Evolutionary conservation across 352 stramenopile species (phyloP).

Genomic region (Phytophthora colocasiae): DNA sequence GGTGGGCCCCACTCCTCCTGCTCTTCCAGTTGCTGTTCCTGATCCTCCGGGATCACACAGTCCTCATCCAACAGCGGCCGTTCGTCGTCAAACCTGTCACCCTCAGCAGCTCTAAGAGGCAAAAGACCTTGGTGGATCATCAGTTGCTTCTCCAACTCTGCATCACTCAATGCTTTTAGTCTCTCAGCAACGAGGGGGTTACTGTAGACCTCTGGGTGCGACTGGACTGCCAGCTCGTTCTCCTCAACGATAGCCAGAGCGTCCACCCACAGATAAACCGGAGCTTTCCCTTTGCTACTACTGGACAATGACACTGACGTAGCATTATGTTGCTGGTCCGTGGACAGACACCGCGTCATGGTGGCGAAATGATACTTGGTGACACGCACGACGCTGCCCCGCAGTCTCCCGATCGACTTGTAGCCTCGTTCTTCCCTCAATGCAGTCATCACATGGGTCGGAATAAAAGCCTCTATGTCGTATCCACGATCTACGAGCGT

Average conservation of each 20-base stretch:
- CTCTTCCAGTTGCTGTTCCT: slow-evolving; percentile 57
- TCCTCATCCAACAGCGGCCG: slow-evolving; percentile 65
- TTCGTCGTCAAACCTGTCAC: slow-evolving; percentile 43
- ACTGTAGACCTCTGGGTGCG: slow-evolving; percentile 37
- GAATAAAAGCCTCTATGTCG: slow-evolving; percentile 61
- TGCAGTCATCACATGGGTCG: slow-evolving; percentile 22
- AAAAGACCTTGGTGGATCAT: slow-evolving; percentile 53
- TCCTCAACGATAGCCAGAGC: slow-evolving; percentile 60
- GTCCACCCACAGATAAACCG: slow-evolving; percentile 54
- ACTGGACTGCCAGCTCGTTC: slow-evolving; percentile 55
- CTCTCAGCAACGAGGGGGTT: slow-evolving; percentile 34
- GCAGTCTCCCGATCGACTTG: slow-evolving; percentile 48
- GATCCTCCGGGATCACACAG: slow-evolving; percentile 65
- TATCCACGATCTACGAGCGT: slow-evolving; percentile 60
- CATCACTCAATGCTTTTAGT: slow-evolving; percentile 32
- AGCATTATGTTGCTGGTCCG: slow-evolving; percentile 11
- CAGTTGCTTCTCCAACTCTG: slow-evolving; percentile 53
- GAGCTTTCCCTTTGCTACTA: slow-evolving; percentile 10
- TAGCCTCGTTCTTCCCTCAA: slow-evolving; percentile 37
- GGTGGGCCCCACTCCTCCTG: slow-evolving; percentile 60
- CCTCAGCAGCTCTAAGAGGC: slow-evolving; percentile 1
- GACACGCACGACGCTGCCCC: slow-evolving; percentile 60
- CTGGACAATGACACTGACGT: slow-evolving; percentile 34
- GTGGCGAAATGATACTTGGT: slow-evolving; percentile 73
- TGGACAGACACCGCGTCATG: slow-evolving; percentile 38